These are phyloP conservation scores for Chondrostereum purpureum DNA, from an alignment of 1,284 basidiomycete species.

Conservation along the genomic window DNA sequence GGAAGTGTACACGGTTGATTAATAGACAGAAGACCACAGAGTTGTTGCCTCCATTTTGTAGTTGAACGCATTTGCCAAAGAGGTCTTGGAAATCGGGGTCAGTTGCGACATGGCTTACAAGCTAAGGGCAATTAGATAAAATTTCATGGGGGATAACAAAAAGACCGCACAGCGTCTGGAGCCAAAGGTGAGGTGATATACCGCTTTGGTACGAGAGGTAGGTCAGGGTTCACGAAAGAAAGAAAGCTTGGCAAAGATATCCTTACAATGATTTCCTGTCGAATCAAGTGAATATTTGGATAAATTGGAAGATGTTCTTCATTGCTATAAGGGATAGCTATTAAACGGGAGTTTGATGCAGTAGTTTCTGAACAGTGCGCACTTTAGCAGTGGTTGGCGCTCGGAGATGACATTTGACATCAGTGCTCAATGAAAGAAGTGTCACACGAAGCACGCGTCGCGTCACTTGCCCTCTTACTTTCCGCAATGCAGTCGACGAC, in stretches of 20 bases:
- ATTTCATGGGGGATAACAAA: constrained; percentile 65
- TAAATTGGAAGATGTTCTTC: constrained; percentile 45
- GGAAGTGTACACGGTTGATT: constrained; percentile 83
- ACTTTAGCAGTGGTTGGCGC: constrained; percentile 11
- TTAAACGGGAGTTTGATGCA: neutral
- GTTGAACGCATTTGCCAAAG: constrained; percentile 7
- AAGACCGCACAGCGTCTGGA: constrained; percentile 10
- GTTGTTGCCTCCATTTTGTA: constrained; percentile 62
- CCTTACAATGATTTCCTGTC: constrained; percentile 59
- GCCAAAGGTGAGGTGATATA: no score
- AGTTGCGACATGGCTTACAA: no score
- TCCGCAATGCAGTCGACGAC: constrained; percentile 6
- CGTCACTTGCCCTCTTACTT: constrained; percentile 3
- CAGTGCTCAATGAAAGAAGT: no score
- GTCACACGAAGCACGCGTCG: constrained; percentile 4
- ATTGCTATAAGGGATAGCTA: constrained; percentile 1
- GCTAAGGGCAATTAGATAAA: no score
- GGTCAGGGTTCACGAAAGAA: no score
- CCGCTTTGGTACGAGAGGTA: no score
- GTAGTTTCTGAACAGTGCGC: neutral
- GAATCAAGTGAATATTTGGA: constrained; percentile 67
- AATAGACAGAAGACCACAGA: constrained; percentile 85
- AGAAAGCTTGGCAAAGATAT: neutral
- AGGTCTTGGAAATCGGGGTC: no score
- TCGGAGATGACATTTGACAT: constrained; percentile 8